phyloP scores from a whole-genome alignment of 768 basidiomycete species.

The Cyathus striatus region DNA sequence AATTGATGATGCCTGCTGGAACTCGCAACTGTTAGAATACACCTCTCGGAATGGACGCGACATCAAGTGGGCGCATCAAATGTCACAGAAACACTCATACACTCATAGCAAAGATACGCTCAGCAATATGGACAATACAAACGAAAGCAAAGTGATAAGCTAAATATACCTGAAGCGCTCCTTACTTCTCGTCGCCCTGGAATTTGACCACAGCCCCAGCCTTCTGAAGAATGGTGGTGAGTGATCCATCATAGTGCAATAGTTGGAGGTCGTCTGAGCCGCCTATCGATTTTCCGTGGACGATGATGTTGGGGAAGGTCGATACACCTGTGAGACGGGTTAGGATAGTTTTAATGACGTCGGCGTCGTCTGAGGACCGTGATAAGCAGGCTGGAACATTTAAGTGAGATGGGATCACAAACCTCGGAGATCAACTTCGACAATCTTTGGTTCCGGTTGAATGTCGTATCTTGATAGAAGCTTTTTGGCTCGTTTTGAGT shows the following conservation, averaged over 20 bases:
- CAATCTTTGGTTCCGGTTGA: slow-evolving; percentile 56
- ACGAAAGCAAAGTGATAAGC: too few species aligned
- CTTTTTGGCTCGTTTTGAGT: slow-evolving; percentile 55
- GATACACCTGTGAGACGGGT: slow-evolving; percentile 57
- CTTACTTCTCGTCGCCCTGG: too few species aligned
- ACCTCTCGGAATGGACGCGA: too few species aligned
- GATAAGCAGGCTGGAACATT: slow-evolving; percentile 2
- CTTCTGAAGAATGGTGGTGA: background rate
- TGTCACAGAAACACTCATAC: too few species aligned
- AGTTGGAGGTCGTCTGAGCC: slow-evolving; percentile 57
- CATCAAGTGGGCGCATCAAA: too few species aligned
- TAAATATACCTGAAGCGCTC: too few species aligned
- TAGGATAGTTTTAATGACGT: slow-evolving; percentile 60
- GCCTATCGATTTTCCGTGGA: slow-evolving; percentile 59
- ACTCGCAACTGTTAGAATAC: too few species aligned
- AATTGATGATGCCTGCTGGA: too few species aligned
- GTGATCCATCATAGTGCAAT: slow-evolving; percentile 39
- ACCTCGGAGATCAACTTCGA: slow-evolving; percentile 77
- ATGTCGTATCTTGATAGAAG: slow-evolving; percentile 58
- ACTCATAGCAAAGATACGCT: too few species aligned
- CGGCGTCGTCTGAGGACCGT: slow-evolving; percentile 45
- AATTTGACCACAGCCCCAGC: background rate
- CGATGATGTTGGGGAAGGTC: slow-evolving; percentile 74
- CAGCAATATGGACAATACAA: too few species aligned
- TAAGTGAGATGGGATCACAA: slow-evolving; percentile 1